Percentiles rank a stretch among this genome's conserved stretches.
Evolutionary conservation across 2,329 filamentous ascomycete species (phyloP).

Genomic region (Phialophora verrucosa): DNA sequence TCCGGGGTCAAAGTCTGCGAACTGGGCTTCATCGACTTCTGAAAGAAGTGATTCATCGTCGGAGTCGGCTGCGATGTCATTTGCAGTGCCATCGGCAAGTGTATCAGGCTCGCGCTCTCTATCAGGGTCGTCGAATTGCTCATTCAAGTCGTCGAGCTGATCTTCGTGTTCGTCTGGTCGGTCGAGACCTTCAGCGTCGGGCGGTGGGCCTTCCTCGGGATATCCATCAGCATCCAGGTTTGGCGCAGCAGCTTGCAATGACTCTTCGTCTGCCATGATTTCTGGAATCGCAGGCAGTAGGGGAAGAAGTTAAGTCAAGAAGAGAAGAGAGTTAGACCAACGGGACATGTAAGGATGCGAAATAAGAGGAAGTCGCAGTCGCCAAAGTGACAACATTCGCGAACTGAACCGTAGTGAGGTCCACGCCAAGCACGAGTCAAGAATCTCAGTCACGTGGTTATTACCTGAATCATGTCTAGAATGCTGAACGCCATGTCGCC

Average conservation of each 20-base stretch:
- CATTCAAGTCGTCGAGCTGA: constrained; percentile 33
- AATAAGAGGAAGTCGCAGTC: background rate
- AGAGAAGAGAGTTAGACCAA: background rate
- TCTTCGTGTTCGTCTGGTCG: constrained; percentile 45
- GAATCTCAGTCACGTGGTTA: background rate
- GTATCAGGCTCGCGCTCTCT: constrained; percentile 16
- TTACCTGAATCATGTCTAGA: background rate
- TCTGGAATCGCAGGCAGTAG: background rate
- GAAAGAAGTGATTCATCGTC: constrained; percentile 68
- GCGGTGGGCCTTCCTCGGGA: constrained; percentile 36
- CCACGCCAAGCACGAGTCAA: background rate
- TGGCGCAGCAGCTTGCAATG: background rate
- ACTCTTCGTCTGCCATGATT: background rate
- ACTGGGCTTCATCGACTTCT: constrained; percentile 69
- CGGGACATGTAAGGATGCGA: background rate
- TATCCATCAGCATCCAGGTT: constrained; percentile 36
- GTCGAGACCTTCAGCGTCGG: constrained; percentile 49
- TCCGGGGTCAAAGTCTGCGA: constrained; percentile 67
- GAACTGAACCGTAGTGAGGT: background rate
- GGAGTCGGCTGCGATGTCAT: constrained; percentile 46
- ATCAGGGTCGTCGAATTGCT: constrained; percentile 37
- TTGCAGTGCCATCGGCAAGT: constrained; percentile 45
- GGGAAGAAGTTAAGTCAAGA: background rate
- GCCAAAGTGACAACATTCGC: background rate
- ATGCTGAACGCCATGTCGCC: no score